Base-by-base conservation (phyloP, 208 protist species). In the Borovskyia barvae region DNA sequence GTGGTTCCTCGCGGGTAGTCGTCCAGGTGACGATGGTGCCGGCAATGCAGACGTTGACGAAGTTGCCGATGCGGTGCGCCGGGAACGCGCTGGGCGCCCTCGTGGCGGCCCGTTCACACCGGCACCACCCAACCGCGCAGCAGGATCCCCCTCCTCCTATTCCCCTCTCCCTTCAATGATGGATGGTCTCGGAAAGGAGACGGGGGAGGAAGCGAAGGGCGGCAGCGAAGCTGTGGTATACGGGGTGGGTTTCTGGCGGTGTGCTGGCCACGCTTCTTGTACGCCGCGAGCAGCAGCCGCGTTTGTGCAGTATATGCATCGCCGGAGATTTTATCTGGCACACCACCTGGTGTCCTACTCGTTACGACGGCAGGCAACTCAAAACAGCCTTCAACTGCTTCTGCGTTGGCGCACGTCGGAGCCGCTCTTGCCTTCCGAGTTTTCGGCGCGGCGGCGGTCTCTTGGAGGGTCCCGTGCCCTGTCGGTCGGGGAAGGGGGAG, bases 351-450 rank as follows among this genome's bases (percentile, higher is more conserved):
- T 45, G 0, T 37, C 66, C 25, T 59, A 45, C 30, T 55, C 33
- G 12, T 24, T 66, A 5, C 48, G 66, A 20, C 66, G 66, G 1
- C 49, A 61, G 9, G 50, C 58, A 17, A 56, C 33, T 1, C 48
- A 55, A 40, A 46, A 32, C 24, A 55, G 58, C 25, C 15, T 73
- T 12, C 66, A 73, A 30, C 47, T 73, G 8, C 30, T 62, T 3
- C 52, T 73, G 0, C 32, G 66, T 20, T 73, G 66, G 66, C 54
- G 48, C n/a, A 37, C 26, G 17, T 5, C 30, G 0, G 7, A 29
- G 0, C 11, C 63, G n/a, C n/a, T n/a, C n/a, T n/a, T n/a, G n/a
- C n/a, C n/a, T n/a, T n/a, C n/a, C n/a, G n/a, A n/a, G n/a, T n/a
- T n/a, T n/a, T n/a, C n/a, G n/a, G n/a, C n/a, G n/a, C n/a, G n/a